phyloP scores from a whole-genome alignment of 1,284 basidiomycete genomes.

The Phlebopus sp. region DNA sequence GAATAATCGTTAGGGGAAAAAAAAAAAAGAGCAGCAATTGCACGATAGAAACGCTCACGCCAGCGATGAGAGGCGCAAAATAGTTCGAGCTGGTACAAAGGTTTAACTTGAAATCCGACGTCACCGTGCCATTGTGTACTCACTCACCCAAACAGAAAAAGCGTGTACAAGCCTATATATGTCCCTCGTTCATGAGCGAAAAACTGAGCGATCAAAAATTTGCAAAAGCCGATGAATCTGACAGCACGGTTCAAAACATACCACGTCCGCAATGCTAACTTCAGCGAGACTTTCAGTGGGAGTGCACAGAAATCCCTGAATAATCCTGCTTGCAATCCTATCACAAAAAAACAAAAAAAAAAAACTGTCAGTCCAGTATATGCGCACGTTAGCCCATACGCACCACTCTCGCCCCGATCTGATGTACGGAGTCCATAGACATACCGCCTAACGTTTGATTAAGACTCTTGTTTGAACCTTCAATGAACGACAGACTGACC shows the following conservation, averaged over 20 bases:
- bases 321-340: conserved; percentile 17
- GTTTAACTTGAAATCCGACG: neutral
- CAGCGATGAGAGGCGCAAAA: conserved; percentile 17
- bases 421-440: conserved; percentile 16
- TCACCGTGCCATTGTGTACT: neutral
- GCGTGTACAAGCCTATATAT: conserved; percentile 16
- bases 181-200: conserved; percentile 17
- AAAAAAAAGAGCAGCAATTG: neutral
- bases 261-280: conserved; percentile 16
- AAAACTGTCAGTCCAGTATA: neutral
- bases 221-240: too few species aligned
- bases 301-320: conserved; percentile 17
- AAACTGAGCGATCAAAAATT: conserved; percentile 8
- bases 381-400: neutral
- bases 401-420: conserved; percentile 16
- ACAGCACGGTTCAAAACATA: too few species aligned
- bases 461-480: neutral
- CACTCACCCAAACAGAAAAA: conserved; percentile 17
- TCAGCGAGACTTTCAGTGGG: conserved; percentile 17
- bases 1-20: neutral
- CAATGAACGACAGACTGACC: conserved; percentile 1
- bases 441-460: conserved; percentile 9
- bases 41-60: conserved; percentile 7
- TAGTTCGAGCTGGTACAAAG: conserved; percentile 13
- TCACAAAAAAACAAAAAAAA: too few species aligned